A percentile compares a stretch with the other conserved stretches of the same genome.
Conservation (phyloP, 805 yeast species). For the Cyberlindnera japonica region DNA sequence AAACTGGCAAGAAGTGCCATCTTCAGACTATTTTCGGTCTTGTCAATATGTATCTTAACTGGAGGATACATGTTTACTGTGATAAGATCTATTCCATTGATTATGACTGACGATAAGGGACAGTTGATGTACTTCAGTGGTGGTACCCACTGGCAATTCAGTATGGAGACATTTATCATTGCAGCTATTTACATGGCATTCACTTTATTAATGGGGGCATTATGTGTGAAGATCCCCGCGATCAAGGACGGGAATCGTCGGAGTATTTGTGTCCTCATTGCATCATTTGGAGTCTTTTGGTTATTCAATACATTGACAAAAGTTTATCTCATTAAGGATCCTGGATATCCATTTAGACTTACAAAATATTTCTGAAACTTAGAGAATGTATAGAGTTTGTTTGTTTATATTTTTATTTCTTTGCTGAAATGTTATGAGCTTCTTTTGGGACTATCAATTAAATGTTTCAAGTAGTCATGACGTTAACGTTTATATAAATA, state of each 20-base stretch:
- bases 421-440: too few relatives aligned
- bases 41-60: conserved; percentile 41
- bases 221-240: conserved; percentile 38
- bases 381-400: too few relatives aligned
- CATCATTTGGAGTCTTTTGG: conserved; percentile 19
- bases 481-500: too few relatives aligned
- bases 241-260: conserved; percentile 15
- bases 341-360: conserved; percentile 22
- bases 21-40: conserved; percentile 34
- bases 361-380: conserved; percentile 7
- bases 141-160: conserved; percentile 66
- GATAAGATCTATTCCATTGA: conserved; percentile 58
- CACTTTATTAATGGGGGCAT: conserved; percentile 36
- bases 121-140: conserved; percentile 58
- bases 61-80: conserved; percentile 65
- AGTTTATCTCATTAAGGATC: conserved; percentile 18
- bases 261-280: conserved; percentile 7
- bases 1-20: conserved; percentile 26
- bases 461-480: too few relatives aligned
- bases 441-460: too few relatives aligned
- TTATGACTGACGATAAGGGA: conserved; percentile 49
- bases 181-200: conserved; percentile 47
- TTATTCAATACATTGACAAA: conserved; percentile 19
- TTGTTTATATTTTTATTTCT: too few relatives aligned
- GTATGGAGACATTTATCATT: conserved; percentile 58